Percentiles rank a stretch among this genome's conserved stretches.
Evolutionary conservation across 176 grass and related monocot genomes (phyloP).

Genomic region (Oryza meyeriana): DNA sequence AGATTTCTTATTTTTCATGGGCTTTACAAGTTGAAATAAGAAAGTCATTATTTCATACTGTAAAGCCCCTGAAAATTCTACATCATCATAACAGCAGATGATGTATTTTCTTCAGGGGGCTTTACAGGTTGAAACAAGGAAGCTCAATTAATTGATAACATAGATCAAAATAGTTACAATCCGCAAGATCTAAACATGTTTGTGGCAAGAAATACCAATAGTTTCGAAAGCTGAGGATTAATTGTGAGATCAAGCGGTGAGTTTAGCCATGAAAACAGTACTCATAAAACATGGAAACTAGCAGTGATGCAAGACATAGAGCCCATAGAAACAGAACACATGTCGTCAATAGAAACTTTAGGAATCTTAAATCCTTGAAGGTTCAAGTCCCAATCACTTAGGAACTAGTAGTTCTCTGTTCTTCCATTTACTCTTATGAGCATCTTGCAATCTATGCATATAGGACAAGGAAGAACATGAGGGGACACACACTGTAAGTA

Average conservation of each 20-base stretch:
- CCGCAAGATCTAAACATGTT: not conserved
- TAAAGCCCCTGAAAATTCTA: not conserved
- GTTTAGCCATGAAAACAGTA: not conserved
- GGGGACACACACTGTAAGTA: not conserved
- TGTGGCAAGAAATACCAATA: not conserved
- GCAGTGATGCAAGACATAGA: conserved; percentile 5
- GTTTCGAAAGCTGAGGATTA: not conserved
- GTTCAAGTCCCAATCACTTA: conserved; percentile 55
- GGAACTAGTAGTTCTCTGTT: conserved; percentile 45
- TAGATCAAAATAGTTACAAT: not conserved
- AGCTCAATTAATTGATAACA: not conserved
- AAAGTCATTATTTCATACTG: not conserved
- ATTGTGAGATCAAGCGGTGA: not conserved
- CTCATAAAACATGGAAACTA: not conserved
- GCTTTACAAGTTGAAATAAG: not conserved
- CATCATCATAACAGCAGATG: not conserved
- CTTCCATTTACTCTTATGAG: conserved; percentile 19
- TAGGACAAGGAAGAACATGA: conserved; percentile 40
- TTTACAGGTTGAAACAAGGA: not conserved
- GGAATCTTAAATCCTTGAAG: conserved; percentile 69
- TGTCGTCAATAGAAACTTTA: conserved; percentile 44
- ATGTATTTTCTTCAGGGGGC: not conserved
- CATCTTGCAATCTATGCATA: conserved; percentile 30
- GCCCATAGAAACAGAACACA: conserved; percentile 18
- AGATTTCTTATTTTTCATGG: not conserved